Percentiles rank a stretch among this genome's conserved stretches.
Conservation (phyloP, 2,329 filamentous ascomycete genomes). For the Exophiala sp. region DNA sequence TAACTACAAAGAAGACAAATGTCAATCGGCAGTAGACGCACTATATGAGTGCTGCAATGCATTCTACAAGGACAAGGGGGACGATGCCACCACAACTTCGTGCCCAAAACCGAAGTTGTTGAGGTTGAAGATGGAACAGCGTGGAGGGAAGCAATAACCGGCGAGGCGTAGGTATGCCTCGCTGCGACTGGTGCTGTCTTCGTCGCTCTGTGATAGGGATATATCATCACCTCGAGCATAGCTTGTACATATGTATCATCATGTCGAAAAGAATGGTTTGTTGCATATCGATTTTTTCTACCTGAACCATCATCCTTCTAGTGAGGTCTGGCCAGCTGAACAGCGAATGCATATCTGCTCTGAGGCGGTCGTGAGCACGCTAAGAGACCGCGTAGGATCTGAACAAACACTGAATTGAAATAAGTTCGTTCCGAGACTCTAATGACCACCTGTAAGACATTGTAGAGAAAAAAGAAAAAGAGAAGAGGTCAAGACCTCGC, state of each 20-base stretch:
- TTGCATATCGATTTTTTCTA: constrained; percentile 33
- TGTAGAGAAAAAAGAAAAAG: constrained; percentile 36
- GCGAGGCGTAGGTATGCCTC: background rate
- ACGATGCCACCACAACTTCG: constrained; percentile 71
- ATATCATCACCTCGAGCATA: background rate
- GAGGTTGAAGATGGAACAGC: constrained; percentile 80
- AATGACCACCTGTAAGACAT: constrained; percentile 81
- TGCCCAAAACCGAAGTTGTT: constrained; percentile 81
- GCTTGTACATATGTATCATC: background rate
- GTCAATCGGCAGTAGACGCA: constrained; percentile 71
- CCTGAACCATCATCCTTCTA: constrained; percentile 53
- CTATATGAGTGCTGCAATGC: constrained; percentile 90
- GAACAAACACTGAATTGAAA: constrained; percentile 76
- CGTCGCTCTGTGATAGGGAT: background rate
- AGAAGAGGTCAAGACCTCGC: background rate
- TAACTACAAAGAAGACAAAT: constrained; percentile 80
- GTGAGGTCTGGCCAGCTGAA: constrained; percentile 63
- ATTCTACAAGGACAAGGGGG: constrained; percentile 78
- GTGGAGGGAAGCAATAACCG: constrained; percentile 37
- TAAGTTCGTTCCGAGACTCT: constrained; percentile 96
- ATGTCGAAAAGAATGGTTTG: constrained; percentile 11
- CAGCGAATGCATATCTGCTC: constrained; percentile 69
- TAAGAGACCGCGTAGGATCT: constrained; percentile 71
- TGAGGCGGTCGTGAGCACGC: constrained; percentile 99
- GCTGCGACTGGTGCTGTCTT: background rate